A percentile compares a stretch with the other conserved stretches of the same genome.
Conservation (phyloP, 768 basidiomycete species). For the Termitomyces sp. region DNA sequence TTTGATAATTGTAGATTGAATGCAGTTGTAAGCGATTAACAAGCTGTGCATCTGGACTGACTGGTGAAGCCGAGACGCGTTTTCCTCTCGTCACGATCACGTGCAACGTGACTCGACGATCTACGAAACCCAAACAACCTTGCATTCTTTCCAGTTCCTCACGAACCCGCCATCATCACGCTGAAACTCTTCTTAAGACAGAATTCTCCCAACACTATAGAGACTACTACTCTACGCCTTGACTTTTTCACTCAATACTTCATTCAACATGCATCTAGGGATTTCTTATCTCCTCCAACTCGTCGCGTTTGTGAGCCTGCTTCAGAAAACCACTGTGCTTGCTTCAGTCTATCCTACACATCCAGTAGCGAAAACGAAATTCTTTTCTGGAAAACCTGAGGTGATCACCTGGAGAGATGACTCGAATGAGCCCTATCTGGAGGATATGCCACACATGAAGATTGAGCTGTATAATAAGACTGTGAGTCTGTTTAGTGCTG, state of each 20-base stretch:
- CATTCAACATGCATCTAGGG: not conserved
- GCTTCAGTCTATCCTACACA: slow-evolving; percentile 45
- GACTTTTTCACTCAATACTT: not conserved
- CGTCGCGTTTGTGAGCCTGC: not conserved
- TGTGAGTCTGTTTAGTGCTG: slow-evolving; percentile 23
- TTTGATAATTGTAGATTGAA: not conserved
- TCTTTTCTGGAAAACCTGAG: slow-evolving; percentile 35
- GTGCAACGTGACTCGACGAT: not conserved
- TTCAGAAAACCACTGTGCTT: slow-evolving; percentile 4
- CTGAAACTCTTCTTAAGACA: not conserved
- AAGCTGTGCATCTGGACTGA: no score
- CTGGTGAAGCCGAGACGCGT: no score
- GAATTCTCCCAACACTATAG: not conserved
- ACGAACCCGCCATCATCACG: not conserved
- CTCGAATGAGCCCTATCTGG: slow-evolving; percentile 29
- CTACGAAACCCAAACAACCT: not conserved
- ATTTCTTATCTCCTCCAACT: not conserved
- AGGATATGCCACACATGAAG: slow-evolving; percentile 32
- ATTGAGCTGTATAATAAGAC: slow-evolving; percentile 40
- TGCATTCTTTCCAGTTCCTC: not conserved
- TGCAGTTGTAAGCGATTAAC: no score
- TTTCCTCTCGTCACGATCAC: not conserved
- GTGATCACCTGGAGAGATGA: slow-evolving; percentile 49
- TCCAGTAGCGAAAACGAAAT: slow-evolving; percentile 40
- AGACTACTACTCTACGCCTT: not conserved